A percentile compares a stretch with the other conserved stretches of the same genome.
These are phyloP conservation scores for Ceratocystis eucalypticola DNA, from an alignment of 2,329 filamentous ascomycete genomes.

Conservation along the genomic window DNA sequence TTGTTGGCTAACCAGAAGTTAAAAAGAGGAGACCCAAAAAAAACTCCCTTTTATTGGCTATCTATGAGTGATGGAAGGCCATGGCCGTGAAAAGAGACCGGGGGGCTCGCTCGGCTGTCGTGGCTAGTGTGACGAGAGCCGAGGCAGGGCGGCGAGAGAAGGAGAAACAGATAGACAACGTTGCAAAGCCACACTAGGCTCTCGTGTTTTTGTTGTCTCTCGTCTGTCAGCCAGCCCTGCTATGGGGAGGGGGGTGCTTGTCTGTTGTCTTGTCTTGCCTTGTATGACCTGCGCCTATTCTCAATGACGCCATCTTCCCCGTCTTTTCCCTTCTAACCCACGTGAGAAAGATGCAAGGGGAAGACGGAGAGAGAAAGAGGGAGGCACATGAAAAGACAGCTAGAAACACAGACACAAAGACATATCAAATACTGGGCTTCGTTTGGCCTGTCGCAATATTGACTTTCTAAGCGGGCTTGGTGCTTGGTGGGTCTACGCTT, in stretches of 20 bases:
- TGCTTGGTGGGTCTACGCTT: neutral
- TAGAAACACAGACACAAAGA: neutral
- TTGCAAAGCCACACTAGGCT: neutral
- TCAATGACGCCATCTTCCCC: neutral
- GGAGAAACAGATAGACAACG: neutral
- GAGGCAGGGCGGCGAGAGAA: neutral
- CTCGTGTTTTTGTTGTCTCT: too few relatives aligned
- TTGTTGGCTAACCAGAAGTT: neutral
- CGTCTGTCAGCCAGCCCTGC: neutral
- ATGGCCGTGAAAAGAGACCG: neutral
- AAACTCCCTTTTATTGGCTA: too few relatives aligned
- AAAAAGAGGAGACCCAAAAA: neutral
- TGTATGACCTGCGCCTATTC: neutral
- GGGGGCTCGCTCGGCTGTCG: neutral
- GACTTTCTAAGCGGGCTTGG: neutral
- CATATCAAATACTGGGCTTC: neutral
- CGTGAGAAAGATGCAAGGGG: neutral
- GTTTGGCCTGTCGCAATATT: neutral
- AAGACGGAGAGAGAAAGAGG: too few relatives aligned
- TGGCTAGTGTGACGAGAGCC: neutral
- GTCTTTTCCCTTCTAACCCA: neutral
- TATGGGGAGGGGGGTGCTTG: neutral
- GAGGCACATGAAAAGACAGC: neutral
- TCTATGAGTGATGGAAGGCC: neutral
- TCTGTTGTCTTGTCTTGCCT: neutral